phyloP scores from a whole-genome alignment of 2,329 filamentous ascomycete genomes.

The Colletotrichum sp. region DNA sequence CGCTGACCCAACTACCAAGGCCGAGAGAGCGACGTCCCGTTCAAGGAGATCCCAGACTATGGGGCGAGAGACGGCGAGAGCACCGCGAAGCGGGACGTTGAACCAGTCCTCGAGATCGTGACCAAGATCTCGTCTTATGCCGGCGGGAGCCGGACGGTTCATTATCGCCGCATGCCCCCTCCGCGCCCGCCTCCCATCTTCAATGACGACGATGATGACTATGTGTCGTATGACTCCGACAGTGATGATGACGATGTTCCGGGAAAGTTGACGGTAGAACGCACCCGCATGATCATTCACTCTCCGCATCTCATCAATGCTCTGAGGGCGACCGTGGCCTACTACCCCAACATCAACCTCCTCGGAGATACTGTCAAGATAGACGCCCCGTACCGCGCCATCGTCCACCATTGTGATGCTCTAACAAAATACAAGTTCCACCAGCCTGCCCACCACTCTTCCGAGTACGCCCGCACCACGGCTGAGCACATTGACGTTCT shows the following conservation, averaged over 20 bases:
- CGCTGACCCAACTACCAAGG: slow-evolving; percentile 28
- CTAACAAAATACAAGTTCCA: slow-evolving; percentile 44
- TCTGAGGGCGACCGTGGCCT: slow-evolving; percentile 50
- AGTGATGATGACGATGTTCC: slow-evolving; percentile 27
- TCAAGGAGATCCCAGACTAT: slow-evolving; percentile 35
- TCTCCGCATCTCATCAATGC: slow-evolving; percentile 51
- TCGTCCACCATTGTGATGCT: slow-evolving; percentile 50
- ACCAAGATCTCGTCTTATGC: slow-evolving; percentile 36
- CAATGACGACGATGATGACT: slow-evolving; percentile 20
- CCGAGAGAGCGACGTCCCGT: slow-evolving; percentile 40
- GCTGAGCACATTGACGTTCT: slow-evolving; percentile 49
- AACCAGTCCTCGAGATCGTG: slow-evolving; percentile 47
- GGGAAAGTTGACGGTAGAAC: slow-evolving; percentile 29
- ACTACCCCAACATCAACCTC: slow-evolving; percentile 48
- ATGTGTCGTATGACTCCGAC: slow-evolving; percentile 22
- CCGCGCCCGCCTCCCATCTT: slow-evolving; percentile 6
- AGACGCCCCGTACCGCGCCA: slow-evolving; percentile 49
- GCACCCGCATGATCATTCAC: slow-evolving; percentile 46
- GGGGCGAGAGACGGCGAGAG: slow-evolving; percentile 25
- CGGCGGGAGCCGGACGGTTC: neutral
- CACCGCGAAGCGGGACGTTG: slow-evolving; percentile 22
- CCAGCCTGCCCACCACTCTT: slow-evolving; percentile 44
- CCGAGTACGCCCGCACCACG: slow-evolving; percentile 44
- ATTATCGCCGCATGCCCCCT: neutral
- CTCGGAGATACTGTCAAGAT: slow-evolving; percentile 40